These are phyloP conservation scores for Lasiodiplodia sp. DNA, from an alignment of 2,329 filamentous ascomycete species.

Conservation along the genomic window DNA sequence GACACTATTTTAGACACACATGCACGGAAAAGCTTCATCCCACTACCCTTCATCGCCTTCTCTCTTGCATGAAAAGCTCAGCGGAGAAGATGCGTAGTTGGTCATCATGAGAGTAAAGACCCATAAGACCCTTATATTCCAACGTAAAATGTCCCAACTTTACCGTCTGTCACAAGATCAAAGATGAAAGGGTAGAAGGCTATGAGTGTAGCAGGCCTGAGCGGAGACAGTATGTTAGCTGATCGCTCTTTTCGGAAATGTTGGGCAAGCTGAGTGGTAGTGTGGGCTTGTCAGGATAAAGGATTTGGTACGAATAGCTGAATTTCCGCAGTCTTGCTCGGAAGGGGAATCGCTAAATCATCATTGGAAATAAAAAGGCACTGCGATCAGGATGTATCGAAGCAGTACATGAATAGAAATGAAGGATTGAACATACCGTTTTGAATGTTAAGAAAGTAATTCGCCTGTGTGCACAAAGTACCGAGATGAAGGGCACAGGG, in stretches of 20 bases:
- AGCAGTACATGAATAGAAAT: not conserved
- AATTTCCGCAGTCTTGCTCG: constrained; percentile 10
- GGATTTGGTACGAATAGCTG: constrained; percentile 26
- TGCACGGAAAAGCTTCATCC: not conserved
- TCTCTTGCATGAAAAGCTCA: not conserved
- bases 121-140: not conserved
- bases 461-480: constrained; percentile 18
- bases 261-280: not conserved
- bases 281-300: constrained; percentile 1
- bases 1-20: too few relatives aligned
- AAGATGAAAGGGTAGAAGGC: not conserved
- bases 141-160: not conserved
- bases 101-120: not conserved
- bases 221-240: constrained; percentile 1
- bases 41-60: not conserved
- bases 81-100: not conserved
- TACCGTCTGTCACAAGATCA: not conserved
- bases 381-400: not conserved
- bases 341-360: constrained; percentile 27
- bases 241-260: not conserved
- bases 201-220: not conserved
- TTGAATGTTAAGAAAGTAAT: not conserved
- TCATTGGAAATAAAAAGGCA: not conserved
- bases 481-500: constrained; percentile 18
- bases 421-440: constrained; percentile 10